Evolutionary conservation across 345 rosid species (phyloP).

Genomic region (Toxicodendron radicans): DNA sequence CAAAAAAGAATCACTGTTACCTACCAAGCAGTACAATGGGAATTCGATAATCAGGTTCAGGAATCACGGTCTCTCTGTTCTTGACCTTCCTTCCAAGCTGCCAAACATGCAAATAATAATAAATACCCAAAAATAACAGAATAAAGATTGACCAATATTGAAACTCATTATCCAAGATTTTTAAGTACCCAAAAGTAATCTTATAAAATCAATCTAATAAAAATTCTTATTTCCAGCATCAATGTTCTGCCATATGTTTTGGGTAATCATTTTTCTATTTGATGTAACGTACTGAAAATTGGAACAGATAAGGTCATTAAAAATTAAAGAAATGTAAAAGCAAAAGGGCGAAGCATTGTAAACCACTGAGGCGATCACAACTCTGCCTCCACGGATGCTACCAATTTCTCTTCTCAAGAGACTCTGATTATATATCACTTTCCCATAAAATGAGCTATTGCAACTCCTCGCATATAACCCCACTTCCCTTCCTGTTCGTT

Average conservation of each 20-base stretch:
- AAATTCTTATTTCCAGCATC: not conserved
- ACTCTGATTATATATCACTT: constrained; percentile 19
- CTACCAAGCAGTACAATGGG: constrained; percentile 57
- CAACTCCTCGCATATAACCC: constrained; percentile 26
- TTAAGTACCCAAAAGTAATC: not conserved
- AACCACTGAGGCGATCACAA: constrained; percentile 48
- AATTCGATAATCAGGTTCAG: constrained; percentile 65
- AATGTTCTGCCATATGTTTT: not conserved
- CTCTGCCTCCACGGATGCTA: constrained; percentile 18
- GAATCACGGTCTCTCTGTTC: constrained; percentile 57
- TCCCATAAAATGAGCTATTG: constrained; percentile 41
- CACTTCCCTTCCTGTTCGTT: constrained; percentile 39
- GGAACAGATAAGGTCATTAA: not conserved
- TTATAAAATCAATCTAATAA: not conserved
- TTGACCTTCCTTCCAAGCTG: constrained; percentile 53
- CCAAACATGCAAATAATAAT: constrained; percentile 18
- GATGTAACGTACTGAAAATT: not conserved
- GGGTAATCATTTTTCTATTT: not conserved
- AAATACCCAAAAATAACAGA: not conserved
- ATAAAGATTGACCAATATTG: constrained; percentile 10
- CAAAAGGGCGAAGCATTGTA: not conserved
- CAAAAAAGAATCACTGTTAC: constrained; percentile 4
- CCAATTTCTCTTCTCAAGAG: constrained; percentile 21
- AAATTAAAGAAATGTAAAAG: too few relatives aligned
- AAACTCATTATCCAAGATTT: not conserved